phyloP scores from a whole-genome alignment of 108 stramenopile genomes.

The Nitzschia sp. region DNA sequence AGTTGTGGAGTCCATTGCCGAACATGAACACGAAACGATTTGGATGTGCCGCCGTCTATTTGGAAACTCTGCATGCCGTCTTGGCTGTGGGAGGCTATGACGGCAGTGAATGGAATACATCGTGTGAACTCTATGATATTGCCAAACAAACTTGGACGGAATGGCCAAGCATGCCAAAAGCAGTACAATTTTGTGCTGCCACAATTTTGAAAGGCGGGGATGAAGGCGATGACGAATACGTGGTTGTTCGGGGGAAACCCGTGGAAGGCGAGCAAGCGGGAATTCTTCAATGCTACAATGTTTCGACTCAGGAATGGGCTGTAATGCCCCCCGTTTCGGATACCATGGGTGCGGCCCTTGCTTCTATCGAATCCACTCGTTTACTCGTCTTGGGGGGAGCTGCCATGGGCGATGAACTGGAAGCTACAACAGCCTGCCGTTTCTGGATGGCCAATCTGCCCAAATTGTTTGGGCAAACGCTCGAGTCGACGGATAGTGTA shows the following conservation, averaged over 20 bases:
- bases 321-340: not conserved
- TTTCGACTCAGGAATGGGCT: constrained; percentile 6
- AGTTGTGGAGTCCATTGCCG: not conserved
- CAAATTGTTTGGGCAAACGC: not conserved
- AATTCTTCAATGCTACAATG: not conserved
- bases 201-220: not conserved
- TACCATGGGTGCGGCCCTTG: not conserved
- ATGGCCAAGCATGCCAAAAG: not conserved
- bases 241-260: constrained; percentile 3
- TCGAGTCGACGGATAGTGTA: not conserved
- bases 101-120: constrained; percentile 9
- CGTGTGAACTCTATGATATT: constrained; percentile 14
- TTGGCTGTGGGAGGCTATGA: constrained; percentile 8
- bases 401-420: not conserved
- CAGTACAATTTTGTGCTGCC: constrained; percentile 9
- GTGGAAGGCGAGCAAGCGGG: not conserved
- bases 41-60: constrained; percentile 9
- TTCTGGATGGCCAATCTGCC: constrained; percentile 2
- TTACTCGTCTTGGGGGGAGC: constrained; percentile 3
- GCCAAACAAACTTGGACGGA: constrained; percentile 4
- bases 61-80: not conserved
- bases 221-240: not conserved
- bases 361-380: not conserved
- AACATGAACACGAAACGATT: constrained; percentile 15
- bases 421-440: not conserved